These are phyloP conservation scores for Leishmania lainsoni DNA, from an alignment of 208 protist species.

Conservation along the genomic window DNA sequence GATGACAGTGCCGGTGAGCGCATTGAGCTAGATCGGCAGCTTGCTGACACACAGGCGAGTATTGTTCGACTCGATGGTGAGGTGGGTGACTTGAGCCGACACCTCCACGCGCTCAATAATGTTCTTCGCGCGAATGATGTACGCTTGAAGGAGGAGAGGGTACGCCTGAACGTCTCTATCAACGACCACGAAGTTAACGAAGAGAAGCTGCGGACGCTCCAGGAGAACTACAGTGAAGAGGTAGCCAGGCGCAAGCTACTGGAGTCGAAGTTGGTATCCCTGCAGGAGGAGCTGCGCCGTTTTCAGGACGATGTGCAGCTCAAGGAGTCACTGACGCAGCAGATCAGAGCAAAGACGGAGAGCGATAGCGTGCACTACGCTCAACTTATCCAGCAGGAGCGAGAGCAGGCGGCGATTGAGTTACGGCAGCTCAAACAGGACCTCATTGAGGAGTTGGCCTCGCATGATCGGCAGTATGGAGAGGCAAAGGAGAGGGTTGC, in stretches of 20 bases:
- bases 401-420: slow-evolving; percentile 53
- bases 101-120: slow-evolving; percentile 52
- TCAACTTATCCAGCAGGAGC: slow-evolving; percentile 68
- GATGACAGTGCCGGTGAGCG: slow-evolving; percentile 52
- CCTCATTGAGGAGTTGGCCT: slow-evolving; percentile 56
- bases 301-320: slow-evolving; percentile 43
- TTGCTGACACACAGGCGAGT: slow-evolving; percentile 48
- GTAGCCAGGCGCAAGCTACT: slow-evolving; percentile 40
- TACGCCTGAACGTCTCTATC: slow-evolving; percentile 43
- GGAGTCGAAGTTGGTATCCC: slow-evolving; percentile 48
- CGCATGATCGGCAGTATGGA: slow-evolving; percentile 56
- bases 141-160: slow-evolving; percentile 55
- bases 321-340: slow-evolving; percentile 64
- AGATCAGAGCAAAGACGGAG: slow-evolving; percentile 62
- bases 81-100: slow-evolving; percentile 49
- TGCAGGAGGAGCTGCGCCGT: slow-evolving; percentile 49
- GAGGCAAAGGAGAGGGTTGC: slow-evolving; percentile 50
- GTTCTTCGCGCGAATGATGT: slow-evolving; percentile 48
- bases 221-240: slow-evolving; percentile 49
- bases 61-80: slow-evolving; percentile 52
- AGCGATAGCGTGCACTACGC: slow-evolving; percentile 63
- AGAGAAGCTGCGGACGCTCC: slow-evolving; percentile 38
- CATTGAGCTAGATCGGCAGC: slow-evolving; percentile 62
- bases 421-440: slow-evolving; percentile 68
- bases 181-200: slow-evolving; percentile 45